Evolutionary conservation across 768 basidiomycete species (phyloP).

Genomic region (Suillus discolor): DNA sequence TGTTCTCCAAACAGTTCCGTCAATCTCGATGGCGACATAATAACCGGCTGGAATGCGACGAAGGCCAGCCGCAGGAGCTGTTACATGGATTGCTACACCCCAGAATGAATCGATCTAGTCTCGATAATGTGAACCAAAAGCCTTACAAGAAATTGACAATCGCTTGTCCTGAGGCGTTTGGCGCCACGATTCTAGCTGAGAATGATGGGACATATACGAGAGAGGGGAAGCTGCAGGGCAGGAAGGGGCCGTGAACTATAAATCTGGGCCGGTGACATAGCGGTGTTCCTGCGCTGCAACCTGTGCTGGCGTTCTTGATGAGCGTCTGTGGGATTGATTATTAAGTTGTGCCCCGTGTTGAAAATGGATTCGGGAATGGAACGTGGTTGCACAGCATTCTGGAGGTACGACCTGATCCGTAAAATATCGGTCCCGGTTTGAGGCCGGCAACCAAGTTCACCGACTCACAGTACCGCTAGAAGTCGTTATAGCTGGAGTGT

Average conservation of each 20-base stretch:
- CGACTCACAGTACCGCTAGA: neutral
- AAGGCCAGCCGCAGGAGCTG: constrained; percentile 11
- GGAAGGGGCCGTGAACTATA: constrained; percentile 2
- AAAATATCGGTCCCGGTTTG: neutral
- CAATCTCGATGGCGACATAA: constrained; percentile 15
- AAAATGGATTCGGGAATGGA: neutral
- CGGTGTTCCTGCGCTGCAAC: constrained; percentile 4
- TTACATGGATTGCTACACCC: constrained; percentile 16
- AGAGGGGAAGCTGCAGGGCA: neutral
- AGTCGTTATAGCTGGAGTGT: constrained; percentile 1
- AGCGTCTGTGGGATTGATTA: constrained; percentile 3
- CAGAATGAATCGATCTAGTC: neutral
- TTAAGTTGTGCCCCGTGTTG: neutral
- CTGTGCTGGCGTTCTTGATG: constrained; percentile 8
- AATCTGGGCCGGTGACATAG: constrained; percentile 3
- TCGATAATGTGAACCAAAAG: neutral
- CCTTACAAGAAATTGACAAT: constrained; percentile 7
- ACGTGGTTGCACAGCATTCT: constrained; percentile 1
- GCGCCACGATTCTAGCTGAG: constrained; percentile 7
- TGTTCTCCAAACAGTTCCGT: constrained; percentile 8
- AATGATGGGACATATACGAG: constrained; percentile 8
- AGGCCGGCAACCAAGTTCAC: neutral
- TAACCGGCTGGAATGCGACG: constrained; percentile 19
- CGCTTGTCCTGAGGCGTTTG: constrained; percentile 8
- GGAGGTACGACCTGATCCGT: neutral